Evolutionary conservation across 441 rosid species (phyloP).

Genomic region (Adansonia rubrostipa): DNA sequence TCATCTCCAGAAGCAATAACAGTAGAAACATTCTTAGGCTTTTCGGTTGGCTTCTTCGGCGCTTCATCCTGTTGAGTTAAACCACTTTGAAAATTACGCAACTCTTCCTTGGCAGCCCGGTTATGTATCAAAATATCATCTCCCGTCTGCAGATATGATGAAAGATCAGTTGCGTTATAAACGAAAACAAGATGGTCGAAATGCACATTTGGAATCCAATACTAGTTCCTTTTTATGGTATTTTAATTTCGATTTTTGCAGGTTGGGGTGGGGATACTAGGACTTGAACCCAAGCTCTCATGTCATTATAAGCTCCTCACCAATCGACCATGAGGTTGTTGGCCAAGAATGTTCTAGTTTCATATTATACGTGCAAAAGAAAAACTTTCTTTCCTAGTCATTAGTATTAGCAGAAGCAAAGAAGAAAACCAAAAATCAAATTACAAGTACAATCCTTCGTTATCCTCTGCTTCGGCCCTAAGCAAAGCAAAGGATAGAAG

Average conservation of each 20-base stretch:
- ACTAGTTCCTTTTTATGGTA: not conserved
- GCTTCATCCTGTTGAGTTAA: conserved; percentile 9
- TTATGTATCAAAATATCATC: conserved; percentile 29
- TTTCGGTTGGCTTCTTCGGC: not conserved
- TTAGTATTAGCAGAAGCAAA: not conserved
- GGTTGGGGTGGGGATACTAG: too few species aligned
- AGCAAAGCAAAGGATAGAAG: not conserved
- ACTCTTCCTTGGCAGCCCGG: conserved; percentile 27
- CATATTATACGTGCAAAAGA: not conserved
- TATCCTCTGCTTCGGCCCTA: not conserved
- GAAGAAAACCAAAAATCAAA: conserved; percentile 3
- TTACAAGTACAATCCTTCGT: not conserved
- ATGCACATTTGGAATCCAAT: not conserved
- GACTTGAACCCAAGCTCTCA: too few species aligned
- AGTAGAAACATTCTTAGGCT: conserved; percentile 1
- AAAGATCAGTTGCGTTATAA: not conserved
- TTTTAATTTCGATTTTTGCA: too few species aligned
- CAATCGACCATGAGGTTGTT: too few species aligned
- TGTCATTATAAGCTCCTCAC: too few species aligned
- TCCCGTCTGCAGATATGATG: conserved; percentile 19
- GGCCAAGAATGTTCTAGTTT: not conserved
- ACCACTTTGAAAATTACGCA: conserved; percentile 23
- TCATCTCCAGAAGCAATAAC: not conserved
- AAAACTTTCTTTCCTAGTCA: not conserved
- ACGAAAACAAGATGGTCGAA: not conserved